Evolutionary conservation across 2,329 filamentous ascomycete genomes (phyloP).

Genomic region (Metarhizium humberi): DNA sequence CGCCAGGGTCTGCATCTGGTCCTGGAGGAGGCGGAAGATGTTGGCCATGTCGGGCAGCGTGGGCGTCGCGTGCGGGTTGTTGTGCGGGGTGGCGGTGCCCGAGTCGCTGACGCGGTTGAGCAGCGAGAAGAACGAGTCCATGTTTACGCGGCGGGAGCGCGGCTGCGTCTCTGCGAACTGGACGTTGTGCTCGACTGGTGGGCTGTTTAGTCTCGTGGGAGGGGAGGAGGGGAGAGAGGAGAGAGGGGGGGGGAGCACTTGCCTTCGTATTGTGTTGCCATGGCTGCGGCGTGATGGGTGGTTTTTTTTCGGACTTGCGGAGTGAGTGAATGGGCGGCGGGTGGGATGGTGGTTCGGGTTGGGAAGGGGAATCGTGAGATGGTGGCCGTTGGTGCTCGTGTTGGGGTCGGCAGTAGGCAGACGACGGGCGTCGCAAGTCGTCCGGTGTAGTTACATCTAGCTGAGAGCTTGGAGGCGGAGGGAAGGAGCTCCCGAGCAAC

Average conservation of each 20-base stretch:
- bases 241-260: conserved; percentile 6
- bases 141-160: conserved; percentile 48
- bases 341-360: no score
- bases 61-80: conserved; percentile 50
- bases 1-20: conserved; percentile 45
- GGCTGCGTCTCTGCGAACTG: conserved; percentile 28
- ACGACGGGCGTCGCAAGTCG: no score
- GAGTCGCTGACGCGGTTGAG: conserved; percentile 41
- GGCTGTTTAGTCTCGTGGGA: neutral
- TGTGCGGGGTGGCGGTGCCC: conserved; percentile 25
- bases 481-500: no score
- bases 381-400: no score
- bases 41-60: conserved; percentile 50
- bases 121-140: conserved; percentile 53
- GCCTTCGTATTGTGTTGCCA: conserved; percentile 52
- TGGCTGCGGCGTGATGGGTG: conserved; percentile 15
- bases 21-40: conserved; percentile 49
- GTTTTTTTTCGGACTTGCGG: conserved; percentile 1
- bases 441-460: no score
- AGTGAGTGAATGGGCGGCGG: no score
- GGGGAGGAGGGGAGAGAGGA: neutral
- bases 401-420: no score
- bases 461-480: no score
- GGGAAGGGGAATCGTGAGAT: no score
- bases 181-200: conserved; percentile 55